Conservation (phyloP, 495 filamentous ascomycete species). For the Penicillium cataractarum region DNA sequence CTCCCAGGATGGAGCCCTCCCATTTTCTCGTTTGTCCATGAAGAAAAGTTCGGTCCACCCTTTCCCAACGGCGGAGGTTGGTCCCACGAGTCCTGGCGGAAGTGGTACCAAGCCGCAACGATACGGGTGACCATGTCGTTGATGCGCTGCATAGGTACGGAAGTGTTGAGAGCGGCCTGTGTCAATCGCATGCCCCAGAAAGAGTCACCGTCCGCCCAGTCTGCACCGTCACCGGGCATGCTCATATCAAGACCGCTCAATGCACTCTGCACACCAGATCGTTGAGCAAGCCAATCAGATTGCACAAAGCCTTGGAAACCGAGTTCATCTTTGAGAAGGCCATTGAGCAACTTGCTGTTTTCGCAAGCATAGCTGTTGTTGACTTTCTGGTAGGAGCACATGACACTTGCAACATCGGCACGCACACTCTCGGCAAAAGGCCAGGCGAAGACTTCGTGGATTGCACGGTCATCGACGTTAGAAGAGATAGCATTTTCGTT, state of each 20-base stretch:
- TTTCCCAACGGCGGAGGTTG: conserved; percentile 59
- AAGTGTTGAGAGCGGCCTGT: conserved; percentile 76
- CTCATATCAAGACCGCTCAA: conserved; percentile 90
- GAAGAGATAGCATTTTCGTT: conserved; percentile 73
- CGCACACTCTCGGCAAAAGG: conserved; percentile 85
- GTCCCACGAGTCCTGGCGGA: conserved; percentile 75
- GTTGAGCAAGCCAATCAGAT: conserved; percentile 91
- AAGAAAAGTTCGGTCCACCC: conserved; percentile 86
- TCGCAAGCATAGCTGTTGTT: conserved; percentile 92
- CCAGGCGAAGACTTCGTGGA: conserved; percentile 89
- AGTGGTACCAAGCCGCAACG: conserved; percentile 90
- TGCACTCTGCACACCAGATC: conserved; percentile 77
- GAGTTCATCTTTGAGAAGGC: conserved; percentile 90
- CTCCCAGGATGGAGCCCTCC: conserved; percentile 69
- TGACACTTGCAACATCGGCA: conserved; percentile 84
- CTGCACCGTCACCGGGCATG: conserved; percentile 89
- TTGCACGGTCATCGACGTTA: conserved; percentile 79
- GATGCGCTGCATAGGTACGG: conserved; percentile 77
- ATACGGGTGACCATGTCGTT: conserved; percentile 95
- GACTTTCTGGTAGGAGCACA: conserved; percentile 89
- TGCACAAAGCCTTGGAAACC: conserved; percentile 95
- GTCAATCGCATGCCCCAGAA: conserved; percentile 83
- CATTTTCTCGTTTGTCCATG: conserved; percentile 75
- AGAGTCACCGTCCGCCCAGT: conserved; percentile 74
- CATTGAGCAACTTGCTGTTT: conserved; percentile 90